Conservation (phyloP, 2,329 filamentous ascomycete species). For the Fusarium albidum region DNA sequence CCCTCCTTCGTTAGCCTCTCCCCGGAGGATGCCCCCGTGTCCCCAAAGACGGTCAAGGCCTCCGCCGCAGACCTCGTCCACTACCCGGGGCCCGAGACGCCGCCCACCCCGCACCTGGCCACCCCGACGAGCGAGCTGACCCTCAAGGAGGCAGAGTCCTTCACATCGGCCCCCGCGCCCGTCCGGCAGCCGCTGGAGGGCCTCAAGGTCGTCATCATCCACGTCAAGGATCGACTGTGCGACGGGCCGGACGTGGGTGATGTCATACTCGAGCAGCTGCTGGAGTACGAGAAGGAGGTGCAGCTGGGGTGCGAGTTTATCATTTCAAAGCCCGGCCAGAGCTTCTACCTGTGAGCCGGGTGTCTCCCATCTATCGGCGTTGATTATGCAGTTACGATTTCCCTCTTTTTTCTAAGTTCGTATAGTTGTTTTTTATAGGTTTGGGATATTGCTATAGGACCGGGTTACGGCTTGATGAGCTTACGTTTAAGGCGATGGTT, state of each 20-base stretch:
- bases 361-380: constrained; percentile 11
- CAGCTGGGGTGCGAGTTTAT: constrained; percentile 82
- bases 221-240: constrained; percentile 85
- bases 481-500: constrained; percentile 4
- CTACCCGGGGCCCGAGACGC: constrained; percentile 44
- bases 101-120: constrained; percentile 55
- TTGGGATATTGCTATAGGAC: constrained; percentile 11
- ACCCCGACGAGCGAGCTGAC: constrained; percentile 59
- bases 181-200: constrained; percentile 68
- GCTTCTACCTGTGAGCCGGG: constrained; percentile 55
- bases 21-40: constrained; percentile 58
- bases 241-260: constrained; percentile 74
- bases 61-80: constrained; percentile 23
- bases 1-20: constrained; percentile 31
- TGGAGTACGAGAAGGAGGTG: constrained; percentile 68
- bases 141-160: constrained; percentile 48
- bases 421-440: constrained; percentile 19
- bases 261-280: constrained; percentile 74
- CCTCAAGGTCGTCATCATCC: constrained; percentile 85
- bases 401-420: constrained; percentile 9
- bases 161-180: constrained; percentile 31
- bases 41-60: constrained; percentile 57
- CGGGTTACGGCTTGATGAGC: constrained; percentile 8
- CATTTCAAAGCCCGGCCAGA: constrained; percentile 72
- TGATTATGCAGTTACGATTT: not conserved